Evolutionary conservation across 257 asterid genomes (phyloP).

Genomic region (Fraxinus pennsylvanica): DNA sequence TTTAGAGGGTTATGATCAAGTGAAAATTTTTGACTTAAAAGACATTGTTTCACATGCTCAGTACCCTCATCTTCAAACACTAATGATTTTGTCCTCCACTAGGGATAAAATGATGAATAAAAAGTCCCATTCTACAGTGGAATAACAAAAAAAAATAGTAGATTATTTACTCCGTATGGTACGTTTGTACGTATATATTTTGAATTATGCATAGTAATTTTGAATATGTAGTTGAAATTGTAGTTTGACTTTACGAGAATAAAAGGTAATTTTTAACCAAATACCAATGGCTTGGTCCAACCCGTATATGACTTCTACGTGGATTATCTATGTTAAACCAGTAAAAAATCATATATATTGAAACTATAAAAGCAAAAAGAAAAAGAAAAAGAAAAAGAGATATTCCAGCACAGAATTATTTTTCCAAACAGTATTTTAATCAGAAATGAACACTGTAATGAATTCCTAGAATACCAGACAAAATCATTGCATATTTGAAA

Average conservation of each 20-base stretch:
- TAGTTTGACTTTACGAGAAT: no score
- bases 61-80: constrained; percentile 38
- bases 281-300: no score
- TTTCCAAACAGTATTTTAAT: neutral
- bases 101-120: neutral
- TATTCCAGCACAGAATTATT: neutral
- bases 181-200: no score
- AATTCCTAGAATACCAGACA: constrained; percentile 11
- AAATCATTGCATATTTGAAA: neutral
- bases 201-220: no score
- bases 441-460: neutral
- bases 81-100: constrained; percentile 67
- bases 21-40: constrained; percentile 31
- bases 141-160: neutral
- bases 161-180: neutral
- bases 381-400: neutral
- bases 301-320: no score
- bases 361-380: neutral
- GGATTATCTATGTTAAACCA: no score
- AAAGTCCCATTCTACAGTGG: neutral
- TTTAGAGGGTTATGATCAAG: neutral
- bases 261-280: no score
- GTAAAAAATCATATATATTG: no score
- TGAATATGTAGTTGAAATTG: no score
- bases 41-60: constrained; percentile 39